Conservation (phyloP, 2,329 filamentous ascomycete genomes). For the Ascochyta fabae region DNA sequence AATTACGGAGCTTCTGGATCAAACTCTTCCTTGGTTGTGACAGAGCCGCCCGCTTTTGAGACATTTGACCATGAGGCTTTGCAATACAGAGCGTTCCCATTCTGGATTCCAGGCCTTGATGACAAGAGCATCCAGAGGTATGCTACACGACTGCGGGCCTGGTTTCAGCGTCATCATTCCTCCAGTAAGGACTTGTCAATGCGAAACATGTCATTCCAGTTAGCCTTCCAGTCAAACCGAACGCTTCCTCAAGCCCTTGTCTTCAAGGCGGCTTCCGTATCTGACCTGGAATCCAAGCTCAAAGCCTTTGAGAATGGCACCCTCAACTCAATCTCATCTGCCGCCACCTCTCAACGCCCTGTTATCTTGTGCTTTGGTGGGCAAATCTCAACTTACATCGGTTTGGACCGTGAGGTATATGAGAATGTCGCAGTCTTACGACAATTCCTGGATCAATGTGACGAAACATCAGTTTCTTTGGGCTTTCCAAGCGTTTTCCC, state of each 20-base stretch:
- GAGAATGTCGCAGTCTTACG: too few species aligned
- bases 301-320: not conserved
- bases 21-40: not conserved
- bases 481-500: constrained; percentile 21
- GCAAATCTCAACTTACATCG: too few species aligned
- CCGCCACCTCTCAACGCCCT: too few species aligned
- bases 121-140: not conserved
- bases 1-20: constrained; percentile 43
- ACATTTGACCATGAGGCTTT: too few species aligned
- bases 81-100: not conserved
- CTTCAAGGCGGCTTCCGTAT: not conserved
- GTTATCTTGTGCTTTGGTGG: too few species aligned
- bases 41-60: not conserved
- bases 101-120: not conserved
- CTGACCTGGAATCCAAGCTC: constrained; percentile 8
- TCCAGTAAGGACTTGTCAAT: not conserved
- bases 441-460: too few species aligned
- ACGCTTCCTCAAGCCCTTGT: constrained; percentile 5
- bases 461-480: not conserved
- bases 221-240: constrained; percentile 13
- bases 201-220: constrained; percentile 20
- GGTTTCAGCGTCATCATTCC: not conserved
- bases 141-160: not conserved
- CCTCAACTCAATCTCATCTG: not conserved
- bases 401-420: too few species aligned